Evolutionary conservation across 1,139 yeast genomes (phyloP), one percentile per base, ranked within the genome.

Genomic region (Sugiyamaella japonica): DNA sequence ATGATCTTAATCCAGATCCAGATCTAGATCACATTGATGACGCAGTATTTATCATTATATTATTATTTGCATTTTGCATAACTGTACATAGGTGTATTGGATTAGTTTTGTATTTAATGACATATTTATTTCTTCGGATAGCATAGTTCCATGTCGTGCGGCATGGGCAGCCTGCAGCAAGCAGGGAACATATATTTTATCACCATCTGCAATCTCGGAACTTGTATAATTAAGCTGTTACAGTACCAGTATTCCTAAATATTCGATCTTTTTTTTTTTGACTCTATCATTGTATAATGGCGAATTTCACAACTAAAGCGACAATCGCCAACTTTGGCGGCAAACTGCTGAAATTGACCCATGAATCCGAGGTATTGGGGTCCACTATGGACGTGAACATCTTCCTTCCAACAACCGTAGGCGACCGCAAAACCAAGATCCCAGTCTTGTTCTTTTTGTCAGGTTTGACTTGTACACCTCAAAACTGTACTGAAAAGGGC

Each of bases 401-500:
- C 39, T 93, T 82, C 64, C 69, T 93, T 45, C 98, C 98, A 40
- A 57, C 66, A 7, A 59, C 69, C 1, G 48, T 65, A 2, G 59
- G 59, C 2, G 12, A 16, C 34, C 8, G n/a, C 5, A 70, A 73
- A 47, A 54, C 53, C 28, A 68, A 70, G 49, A 71, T 85, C 16
- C 98, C 99, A 0, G 89, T 88, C 0, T 70, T 93, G 58, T 70
- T 87, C 59, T 93, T 85, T 69, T 79, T 93, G 32, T 86, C 97
- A 2, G 99, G 99, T 0, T 78, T 93, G 63, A 89, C 97, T 1
- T 93, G 98, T 70, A 85, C 96, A 1, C 97, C 97, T 43, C 84
- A 89, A 72, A 93, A 91, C 69, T 96, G 96, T 56, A 78, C 89
- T n/a, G 99, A 93, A 67, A 93, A 93, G 79, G 96, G 97, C 1